Percentiles rank a stretch among this genome's conserved stretches.
Conservation (phyloP, 2,329 filamentous ascomycete species). For the Botrytis paeoniae region DNA sequence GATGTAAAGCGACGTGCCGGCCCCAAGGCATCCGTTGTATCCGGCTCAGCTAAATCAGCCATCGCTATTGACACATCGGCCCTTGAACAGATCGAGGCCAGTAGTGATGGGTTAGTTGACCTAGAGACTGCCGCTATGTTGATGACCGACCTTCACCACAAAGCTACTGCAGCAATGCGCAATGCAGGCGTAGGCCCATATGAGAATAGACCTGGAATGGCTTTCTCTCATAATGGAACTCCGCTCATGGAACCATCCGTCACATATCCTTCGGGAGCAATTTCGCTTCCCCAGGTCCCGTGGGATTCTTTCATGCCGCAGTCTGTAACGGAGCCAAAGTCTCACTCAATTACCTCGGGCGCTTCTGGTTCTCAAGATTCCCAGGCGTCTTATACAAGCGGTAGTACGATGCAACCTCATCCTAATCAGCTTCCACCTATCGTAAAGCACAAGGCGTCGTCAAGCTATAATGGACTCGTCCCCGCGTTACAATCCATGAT, state of each 20-base stretch:
- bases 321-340: constrained; percentile 66
- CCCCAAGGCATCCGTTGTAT: constrained; percentile 62
- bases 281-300: constrained; percentile 79
- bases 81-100: constrained; percentile 88
- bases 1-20: constrained; percentile 84
- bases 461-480: constrained; percentile 56
- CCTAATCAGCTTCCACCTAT: constrained; percentile 65
- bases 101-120: constrained; percentile 87
- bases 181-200: constrained; percentile 51
- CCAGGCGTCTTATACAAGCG: constrained; percentile 59
- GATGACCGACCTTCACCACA: constrained; percentile 97
- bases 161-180: constrained; percentile 74
- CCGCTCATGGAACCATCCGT: constrained; percentile 75
- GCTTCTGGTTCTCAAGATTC: constrained; percentile 67
- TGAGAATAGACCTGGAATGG: constrained; percentile 58
- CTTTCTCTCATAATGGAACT: constrained; percentile 69
- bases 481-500: constrained; percentile 70
- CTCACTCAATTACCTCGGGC: constrained; percentile 69
- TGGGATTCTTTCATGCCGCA: constrained; percentile 88
- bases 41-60: constrained; percentile 69
- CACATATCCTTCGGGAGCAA: constrained; percentile 73
- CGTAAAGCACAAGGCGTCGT: constrained; percentile 57
- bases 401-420: constrained; percentile 55
- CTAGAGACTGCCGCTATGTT: constrained; percentile 98
- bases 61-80: constrained; percentile 81